Evolutionary conservation across 352 stramenopile genomes (phyloP).

Genomic region (Phytophthora litchii): DNA sequence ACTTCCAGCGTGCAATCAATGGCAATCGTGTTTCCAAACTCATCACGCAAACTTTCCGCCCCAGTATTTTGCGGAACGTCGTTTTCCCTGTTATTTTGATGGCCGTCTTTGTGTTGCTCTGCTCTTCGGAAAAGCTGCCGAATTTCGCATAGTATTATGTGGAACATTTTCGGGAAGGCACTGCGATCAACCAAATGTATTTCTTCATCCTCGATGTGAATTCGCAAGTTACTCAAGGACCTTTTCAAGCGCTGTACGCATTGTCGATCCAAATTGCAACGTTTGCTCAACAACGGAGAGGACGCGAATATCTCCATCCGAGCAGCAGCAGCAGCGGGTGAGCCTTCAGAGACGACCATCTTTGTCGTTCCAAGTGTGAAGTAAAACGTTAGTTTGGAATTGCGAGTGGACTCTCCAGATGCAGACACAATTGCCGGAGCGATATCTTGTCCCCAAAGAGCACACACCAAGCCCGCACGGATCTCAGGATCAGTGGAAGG

Average conservation of each 20-base stretch:
- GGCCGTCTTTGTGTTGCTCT: not conserved
- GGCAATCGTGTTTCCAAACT: conserved; percentile 54
- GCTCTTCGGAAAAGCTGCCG: conserved; percentile 45
- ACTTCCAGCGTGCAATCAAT: conserved; percentile 53
- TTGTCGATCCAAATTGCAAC: conserved; percentile 33
- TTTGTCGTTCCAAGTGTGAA: conserved; percentile 69
- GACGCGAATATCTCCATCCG: conserved; percentile 57
- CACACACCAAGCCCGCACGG: conserved; percentile 57
- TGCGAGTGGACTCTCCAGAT: not conserved
- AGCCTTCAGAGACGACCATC: conserved; percentile 32
- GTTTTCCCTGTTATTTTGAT: not conserved
- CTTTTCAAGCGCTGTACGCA: conserved; percentile 38
- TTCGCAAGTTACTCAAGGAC: conserved; percentile 49
- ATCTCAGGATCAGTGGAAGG: conserved; percentile 63
- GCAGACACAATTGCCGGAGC: conserved; percentile 44
- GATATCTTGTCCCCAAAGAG: conserved; percentile 62
- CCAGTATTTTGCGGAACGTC: not conserved
- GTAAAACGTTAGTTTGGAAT: conserved; percentile 45
- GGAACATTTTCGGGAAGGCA: conserved; percentile 37
- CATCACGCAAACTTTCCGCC: conserved; percentile 28
- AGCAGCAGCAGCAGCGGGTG: conserved; percentile 21
- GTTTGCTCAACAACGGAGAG: conserved; percentile 60
- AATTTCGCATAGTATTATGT: conserved; percentile 35
- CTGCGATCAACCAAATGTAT: conserved; percentile 57
- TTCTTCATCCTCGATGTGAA: conserved; percentile 68